Conservation (phyloP, 495 filamentous ascomycete genomes). For the Penicillium parvum region DNA sequence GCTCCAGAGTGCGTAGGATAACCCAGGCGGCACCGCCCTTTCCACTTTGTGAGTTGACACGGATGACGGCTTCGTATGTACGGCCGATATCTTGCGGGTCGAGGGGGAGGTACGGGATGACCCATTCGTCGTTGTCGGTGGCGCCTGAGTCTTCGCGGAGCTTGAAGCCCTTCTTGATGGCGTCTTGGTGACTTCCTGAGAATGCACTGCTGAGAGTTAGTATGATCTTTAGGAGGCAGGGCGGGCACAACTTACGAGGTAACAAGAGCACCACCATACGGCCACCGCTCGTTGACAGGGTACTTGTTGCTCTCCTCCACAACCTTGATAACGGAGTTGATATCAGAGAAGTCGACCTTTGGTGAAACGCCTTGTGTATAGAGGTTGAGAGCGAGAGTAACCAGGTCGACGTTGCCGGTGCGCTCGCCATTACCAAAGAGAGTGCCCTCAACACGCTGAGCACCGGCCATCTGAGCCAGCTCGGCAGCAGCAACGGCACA, state of each 20-base stretch:
- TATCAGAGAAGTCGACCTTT: slow-evolving; percentile 85
- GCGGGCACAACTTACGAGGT: slow-evolving; percentile 4
- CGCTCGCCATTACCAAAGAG: slow-evolving; percentile 95
- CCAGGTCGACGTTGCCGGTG: slow-evolving; percentile 94
- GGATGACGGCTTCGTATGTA: slow-evolving; percentile 95
- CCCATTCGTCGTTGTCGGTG: slow-evolving; percentile 58
- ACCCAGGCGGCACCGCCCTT: slow-evolving; percentile 97
- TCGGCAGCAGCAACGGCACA: slow-evolving; percentile 87
- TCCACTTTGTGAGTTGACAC: slow-evolving; percentile 93
- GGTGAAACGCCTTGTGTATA: slow-evolving; percentile 94
- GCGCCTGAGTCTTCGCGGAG: slow-evolving; percentile 56
- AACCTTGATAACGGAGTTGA: slow-evolving; percentile 79
- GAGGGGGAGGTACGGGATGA: slow-evolving; percentile 86
- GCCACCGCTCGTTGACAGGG: slow-evolving; percentile 80
- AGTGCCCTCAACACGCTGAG: slow-evolving; percentile 90
- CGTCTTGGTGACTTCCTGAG: slow-evolving; percentile 91
- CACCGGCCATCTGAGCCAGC: slow-evolving; percentile 95
- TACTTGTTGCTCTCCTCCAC: slow-evolving; percentile 95
- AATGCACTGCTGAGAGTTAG: slow-evolving; percentile 56
- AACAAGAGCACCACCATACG: slow-evolving; percentile 83
- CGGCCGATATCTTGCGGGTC: slow-evolving; percentile 92
- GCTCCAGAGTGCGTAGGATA: slow-evolving; percentile 79
- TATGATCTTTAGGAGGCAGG: too few relatives aligned
- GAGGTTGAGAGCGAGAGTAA: slow-evolving; percentile 91
- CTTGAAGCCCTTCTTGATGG: slow-evolving; percentile 95